Evolutionary conservation across 2,329 filamentous ascomycete genomes (phyloP).

Genomic region (Microcyclosporella mali): DNA sequence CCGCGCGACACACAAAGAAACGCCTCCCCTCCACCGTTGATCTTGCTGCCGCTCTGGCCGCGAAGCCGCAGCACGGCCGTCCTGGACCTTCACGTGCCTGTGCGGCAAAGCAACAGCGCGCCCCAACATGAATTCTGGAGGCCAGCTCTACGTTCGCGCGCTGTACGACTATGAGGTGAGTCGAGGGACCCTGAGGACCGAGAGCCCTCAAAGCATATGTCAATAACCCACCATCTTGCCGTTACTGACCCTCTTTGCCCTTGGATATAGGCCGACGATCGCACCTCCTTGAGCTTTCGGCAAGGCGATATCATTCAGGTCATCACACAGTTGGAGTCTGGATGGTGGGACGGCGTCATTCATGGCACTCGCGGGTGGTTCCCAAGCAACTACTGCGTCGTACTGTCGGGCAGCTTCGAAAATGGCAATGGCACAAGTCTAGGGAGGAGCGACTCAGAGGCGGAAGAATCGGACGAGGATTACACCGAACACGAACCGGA

Average conservation of each 20-base stretch:
- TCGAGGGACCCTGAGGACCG: constrained; percentile 52
- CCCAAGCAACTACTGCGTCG: constrained; percentile 95
- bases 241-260: neutral
- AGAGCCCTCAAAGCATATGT: too few relatives aligned
- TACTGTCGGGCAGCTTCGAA: constrained; percentile 72
- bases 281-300: constrained; percentile 92
- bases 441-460: constrained; percentile 37
- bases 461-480: constrained; percentile 60
- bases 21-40: constrained; percentile 1
- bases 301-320: constrained; percentile 98
- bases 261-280: constrained; percentile 64
- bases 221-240: neutral
- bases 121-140: constrained; percentile 31
- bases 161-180: constrained; percentile 82
- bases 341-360: constrained; percentile 99
- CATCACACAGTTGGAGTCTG: constrained; percentile 94
- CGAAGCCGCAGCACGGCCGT: neutral
- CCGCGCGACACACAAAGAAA: too few relatives aligned
- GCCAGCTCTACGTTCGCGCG: constrained; percentile 79
- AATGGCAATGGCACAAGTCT: constrained; percentile 58
- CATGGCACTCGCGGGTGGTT: constrained; percentile 97
- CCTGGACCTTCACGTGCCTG: too few relatives aligned
- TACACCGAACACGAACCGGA: constrained; percentile 49
- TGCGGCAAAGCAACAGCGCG: too few relatives aligned
- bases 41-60: constrained; percentile 2